Evolutionary conservation across 495 filamentous ascomycete species (phyloP).

Genomic region (Tuber magnatum): DNA sequence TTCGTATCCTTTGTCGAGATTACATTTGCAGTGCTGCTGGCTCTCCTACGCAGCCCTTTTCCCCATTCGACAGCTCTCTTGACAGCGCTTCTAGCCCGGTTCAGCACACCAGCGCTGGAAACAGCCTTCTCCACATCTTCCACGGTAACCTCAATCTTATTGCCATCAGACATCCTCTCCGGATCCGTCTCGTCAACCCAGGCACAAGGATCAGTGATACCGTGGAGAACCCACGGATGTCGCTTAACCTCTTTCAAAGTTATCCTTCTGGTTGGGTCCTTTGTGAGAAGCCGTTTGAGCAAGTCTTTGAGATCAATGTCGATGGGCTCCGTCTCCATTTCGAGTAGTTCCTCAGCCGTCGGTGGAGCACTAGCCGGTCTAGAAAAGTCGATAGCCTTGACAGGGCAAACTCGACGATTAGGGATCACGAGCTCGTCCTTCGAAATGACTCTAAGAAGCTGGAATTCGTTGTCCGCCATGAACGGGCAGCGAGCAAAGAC

Average conservation of each 20-base stretch:
- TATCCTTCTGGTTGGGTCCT: slow-evolving; percentile 82
- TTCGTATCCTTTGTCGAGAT: slow-evolving; percentile 30
- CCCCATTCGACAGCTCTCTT: slow-evolving; percentile 50
- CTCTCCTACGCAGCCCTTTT: slow-evolving; percentile 31
- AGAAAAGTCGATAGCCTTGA: slow-evolving; percentile 42
- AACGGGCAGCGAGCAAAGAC: slow-evolving; percentile 91
- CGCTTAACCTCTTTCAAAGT: slow-evolving; percentile 86
- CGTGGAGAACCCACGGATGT: slow-evolving; percentile 88
- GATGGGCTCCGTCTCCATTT: slow-evolving; percentile 76
- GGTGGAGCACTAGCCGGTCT: slow-evolving; percentile 39
- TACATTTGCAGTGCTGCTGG: slow-evolving; percentile 35
- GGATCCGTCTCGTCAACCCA: slow-evolving; percentile 97
- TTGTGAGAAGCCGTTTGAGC: slow-evolving; percentile 70
- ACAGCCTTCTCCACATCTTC: slow-evolving; percentile 86
- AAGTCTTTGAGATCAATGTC: slow-evolving; percentile 76
- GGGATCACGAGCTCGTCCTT: slow-evolving; percentile 87
- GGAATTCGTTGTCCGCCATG: slow-evolving; percentile 79
- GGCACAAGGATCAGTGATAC: slow-evolving; percentile 60
- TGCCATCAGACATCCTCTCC: slow-evolving; percentile 66
- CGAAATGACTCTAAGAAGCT: slow-evolving; percentile 81
- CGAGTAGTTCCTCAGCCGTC: slow-evolving; percentile 49
- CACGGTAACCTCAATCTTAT: slow-evolving; percentile 85
- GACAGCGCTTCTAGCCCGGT: slow-evolving; percentile 61
- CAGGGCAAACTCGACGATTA: slow-evolving; percentile 57
- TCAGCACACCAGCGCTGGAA: slow-evolving; percentile 75